Evolutionary conservation across 495 filamentous ascomycete genomes (phyloP).

Genomic region (Daldinia decipiens): DNA sequence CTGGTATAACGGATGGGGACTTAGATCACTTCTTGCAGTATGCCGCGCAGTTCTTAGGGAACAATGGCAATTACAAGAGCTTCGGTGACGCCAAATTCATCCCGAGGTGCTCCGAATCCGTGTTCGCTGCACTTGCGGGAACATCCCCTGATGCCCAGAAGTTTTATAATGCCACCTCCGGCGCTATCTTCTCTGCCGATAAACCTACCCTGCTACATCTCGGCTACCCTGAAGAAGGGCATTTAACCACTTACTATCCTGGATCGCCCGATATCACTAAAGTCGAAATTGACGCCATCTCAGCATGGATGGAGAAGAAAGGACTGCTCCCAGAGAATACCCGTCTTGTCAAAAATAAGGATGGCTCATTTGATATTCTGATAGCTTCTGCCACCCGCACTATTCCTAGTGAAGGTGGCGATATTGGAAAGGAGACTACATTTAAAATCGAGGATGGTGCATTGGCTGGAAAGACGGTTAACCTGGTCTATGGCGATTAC

Average conservation of each 20-base stretch:
- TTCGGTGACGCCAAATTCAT: constrained; percentile 97
- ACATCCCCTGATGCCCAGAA: constrained; percentile 67
- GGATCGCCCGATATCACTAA: constrained; percentile 86
- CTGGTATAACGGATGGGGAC: constrained; percentile 74
- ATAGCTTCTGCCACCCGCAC: constrained; percentile 75
- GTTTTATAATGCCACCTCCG: constrained; percentile 73
- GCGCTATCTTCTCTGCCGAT: constrained; percentile 77
- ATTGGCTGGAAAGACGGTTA: constrained; percentile 72
- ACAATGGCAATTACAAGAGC: constrained; percentile 93
- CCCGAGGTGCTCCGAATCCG: constrained; percentile 73
- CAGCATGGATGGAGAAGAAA: constrained; percentile 78
- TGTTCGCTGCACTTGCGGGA: constrained; percentile 76
- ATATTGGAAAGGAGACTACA: constrained; percentile 72
- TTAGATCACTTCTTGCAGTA: constrained; percentile 85
- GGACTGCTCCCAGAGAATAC: constrained; percentile 84
- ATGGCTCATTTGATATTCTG: constrained; percentile 79
- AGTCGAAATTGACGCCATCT: constrained; percentile 78
- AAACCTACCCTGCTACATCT: constrained; percentile 79
- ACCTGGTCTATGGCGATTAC: constrained; percentile 87
- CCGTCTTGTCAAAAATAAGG: constrained; percentile 76
- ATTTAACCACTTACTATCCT: constrained; percentile 93
- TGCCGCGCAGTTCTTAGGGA: constrained; percentile 87
- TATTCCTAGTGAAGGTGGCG: constrained; percentile 67
- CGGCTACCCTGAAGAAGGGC: constrained; percentile 83
- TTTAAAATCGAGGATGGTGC: constrained; percentile 71